Conservation (phyloP, 495 filamentous ascomycete species). For the Penicillium coprophilum region DNA sequence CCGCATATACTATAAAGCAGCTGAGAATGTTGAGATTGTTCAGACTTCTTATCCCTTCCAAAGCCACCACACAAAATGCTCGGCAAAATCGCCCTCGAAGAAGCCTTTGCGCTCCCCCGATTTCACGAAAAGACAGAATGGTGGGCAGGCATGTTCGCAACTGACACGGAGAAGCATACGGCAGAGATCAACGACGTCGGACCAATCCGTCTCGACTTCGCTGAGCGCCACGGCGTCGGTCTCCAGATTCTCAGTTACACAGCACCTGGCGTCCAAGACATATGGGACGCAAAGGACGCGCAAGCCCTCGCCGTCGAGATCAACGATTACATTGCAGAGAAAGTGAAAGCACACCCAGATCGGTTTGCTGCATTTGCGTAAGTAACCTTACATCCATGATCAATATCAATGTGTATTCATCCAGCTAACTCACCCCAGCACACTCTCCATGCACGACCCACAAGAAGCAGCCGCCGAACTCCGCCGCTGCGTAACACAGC, state of each 20-base stretch:
- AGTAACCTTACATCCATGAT: conserved; percentile 1
- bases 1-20: conserved; percentile 8
- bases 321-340: conserved; percentile 58
- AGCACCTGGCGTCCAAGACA: conserved; percentile 59
- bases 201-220: conserved; percentile 48
- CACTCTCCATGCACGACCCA: conserved; percentile 56
- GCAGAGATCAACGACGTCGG: conserved; percentile 52
- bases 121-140: conserved; percentile 49
- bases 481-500: conserved; percentile 51
- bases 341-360: conserved; percentile 50
- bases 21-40: background rate
- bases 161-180: conserved; percentile 42
- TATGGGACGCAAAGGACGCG: conserved; percentile 47
- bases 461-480: conserved; percentile 56
- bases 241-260: conserved; percentile 59
- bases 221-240: conserved; percentile 59
- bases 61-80: conserved; percentile 45
- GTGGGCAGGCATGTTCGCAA: conserved; percentile 49
- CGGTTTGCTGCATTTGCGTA: conserved; percentile 59
- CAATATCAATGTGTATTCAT: background rate
- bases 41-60: background rate
- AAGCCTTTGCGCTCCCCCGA: conserved; percentile 50
- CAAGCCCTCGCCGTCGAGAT: conserved; percentile 48
- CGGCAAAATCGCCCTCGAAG: conserved; percentile 53
- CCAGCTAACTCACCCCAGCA: conserved; percentile 22